phyloP scores from a whole-genome alignment of 208 protist genomes.

The Wallacemonas sp. region DNA sequence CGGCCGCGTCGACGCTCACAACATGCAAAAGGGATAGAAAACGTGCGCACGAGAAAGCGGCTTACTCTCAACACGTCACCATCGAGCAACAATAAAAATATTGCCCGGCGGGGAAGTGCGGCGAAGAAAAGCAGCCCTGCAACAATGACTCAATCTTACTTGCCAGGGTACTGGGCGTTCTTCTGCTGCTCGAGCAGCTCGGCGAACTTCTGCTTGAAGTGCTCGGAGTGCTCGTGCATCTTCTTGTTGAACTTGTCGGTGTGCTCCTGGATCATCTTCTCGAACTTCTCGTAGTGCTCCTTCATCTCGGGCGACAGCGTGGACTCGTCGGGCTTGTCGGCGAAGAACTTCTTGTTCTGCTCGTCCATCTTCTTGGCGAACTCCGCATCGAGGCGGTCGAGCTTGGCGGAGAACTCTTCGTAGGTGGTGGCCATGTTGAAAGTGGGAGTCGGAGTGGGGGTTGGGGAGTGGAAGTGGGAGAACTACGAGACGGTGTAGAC shows the following conservation, averaged over 20 bases:
- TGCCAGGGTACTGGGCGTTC: conserved; percentile 65
- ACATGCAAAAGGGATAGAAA: too few species aligned
- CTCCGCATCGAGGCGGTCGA: conserved; percentile 67
- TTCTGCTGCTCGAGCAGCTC: conserved; percentile 75
- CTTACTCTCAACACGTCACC: too few species aligned
- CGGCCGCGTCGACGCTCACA: too few species aligned
- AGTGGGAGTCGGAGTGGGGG: not conserved
- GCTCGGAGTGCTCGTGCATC: conserved; percentile 63
- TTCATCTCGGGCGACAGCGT: conserved; percentile 72
- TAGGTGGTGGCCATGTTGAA: conserved; percentile 43
- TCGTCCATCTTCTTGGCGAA: conserved; percentile 73
- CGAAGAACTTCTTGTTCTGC: conserved; percentile 75
- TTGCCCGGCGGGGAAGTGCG: too few species aligned
- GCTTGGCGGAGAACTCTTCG: conserved; percentile 61
- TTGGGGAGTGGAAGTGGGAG: not conserved
- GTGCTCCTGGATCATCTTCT: conserved; percentile 74
- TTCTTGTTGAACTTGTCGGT: conserved; percentile 76
- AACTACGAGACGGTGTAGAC: too few species aligned
- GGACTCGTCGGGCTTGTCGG: conserved; percentile 60
- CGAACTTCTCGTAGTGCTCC: conserved; percentile 73
- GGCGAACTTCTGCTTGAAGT: conserved; percentile 69
- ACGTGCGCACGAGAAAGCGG: too few species aligned
- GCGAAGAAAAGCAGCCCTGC: too few species aligned
- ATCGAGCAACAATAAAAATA: too few species aligned
- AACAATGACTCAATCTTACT: too few species aligned